phyloP scores from a whole-genome alignment of 1,284 basidiomycete genomes.

The Laetiporus sulphureus region DNA sequence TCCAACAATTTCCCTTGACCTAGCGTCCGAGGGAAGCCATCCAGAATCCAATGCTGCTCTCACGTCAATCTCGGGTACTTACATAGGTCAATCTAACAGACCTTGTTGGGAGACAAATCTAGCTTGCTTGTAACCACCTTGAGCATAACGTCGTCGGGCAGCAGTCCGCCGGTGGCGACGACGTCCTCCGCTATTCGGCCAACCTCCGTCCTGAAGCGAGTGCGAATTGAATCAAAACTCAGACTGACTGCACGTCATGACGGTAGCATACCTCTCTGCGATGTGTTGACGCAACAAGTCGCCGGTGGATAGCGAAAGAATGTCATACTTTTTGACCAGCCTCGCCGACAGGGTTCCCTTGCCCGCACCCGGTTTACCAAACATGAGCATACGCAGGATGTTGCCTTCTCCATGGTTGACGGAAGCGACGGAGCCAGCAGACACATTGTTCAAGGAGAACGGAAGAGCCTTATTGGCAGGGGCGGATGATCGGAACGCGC shows the following conservation, averaged over 20 bases:
- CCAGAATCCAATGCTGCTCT: conserved; percentile 82
- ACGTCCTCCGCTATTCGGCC: conserved; percentile 70
- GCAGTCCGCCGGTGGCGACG: conserved; percentile 66
- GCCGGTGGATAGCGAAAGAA: conserved; percentile 71
- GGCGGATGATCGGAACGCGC: conserved; percentile 33
- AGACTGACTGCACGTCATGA: not conserved
- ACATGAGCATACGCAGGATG: conserved; percentile 70
- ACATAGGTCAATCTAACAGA: conserved; percentile 17
- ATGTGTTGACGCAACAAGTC: conserved; percentile 80
- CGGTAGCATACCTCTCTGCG: conserved; percentile 41
- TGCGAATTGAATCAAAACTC: not conserved
- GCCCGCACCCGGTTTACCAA: conserved; percentile 76
- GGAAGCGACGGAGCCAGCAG: conserved; percentile 26
- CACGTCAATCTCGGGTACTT: not conserved
- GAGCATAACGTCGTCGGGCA: conserved; percentile 77
- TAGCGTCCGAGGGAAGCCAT: conserved; percentile 94
- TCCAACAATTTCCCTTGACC: conserved; percentile 87
- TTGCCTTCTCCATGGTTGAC: conserved; percentile 29
- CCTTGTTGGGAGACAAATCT: conserved; percentile 60
- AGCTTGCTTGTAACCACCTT: conserved; percentile 69
- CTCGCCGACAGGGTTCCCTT: conserved; percentile 74
- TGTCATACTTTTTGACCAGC: conserved; percentile 71
- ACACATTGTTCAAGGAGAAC: conserved; percentile 41
- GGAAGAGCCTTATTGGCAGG: conserved; percentile 39
- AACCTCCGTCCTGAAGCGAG: conserved; percentile 51